Evolutionary conservation across 371 early-diverging fungal species (phyloP).

Genomic region (Apophysomyces variabilis): DNA sequence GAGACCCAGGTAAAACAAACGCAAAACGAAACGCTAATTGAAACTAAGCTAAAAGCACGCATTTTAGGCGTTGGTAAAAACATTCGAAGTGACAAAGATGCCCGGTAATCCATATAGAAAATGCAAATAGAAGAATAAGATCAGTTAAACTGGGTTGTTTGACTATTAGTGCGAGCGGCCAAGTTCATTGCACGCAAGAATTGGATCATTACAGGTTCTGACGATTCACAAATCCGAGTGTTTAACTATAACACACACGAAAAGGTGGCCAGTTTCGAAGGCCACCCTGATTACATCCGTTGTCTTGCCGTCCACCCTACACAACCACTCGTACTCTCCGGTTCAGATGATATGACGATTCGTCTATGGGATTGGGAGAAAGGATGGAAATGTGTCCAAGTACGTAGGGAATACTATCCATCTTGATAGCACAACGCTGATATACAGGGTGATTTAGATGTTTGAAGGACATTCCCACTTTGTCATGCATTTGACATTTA

Average conservation of each 20-base stretch:
- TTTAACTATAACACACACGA: conserved; percentile 99
- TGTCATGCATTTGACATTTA: conserved; percentile 96
- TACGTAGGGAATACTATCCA: conserved; percentile 22
- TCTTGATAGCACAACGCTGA: not conserved
- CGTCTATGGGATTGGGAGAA: conserved; percentile 99
- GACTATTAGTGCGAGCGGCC: conserved; percentile 82
- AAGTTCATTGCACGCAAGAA: conserved; percentile 97
- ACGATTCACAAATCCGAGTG: conserved; percentile 97
- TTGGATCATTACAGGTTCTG: conserved; percentile 97
- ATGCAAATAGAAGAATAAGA: too few relatives aligned
- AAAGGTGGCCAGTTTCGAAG: conserved; percentile 95
- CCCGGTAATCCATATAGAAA: conserved; percentile 62
- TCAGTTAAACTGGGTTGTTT: not conserved
- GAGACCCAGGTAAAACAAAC: conserved; percentile 83
- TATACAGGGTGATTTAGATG: conserved; percentile 42
- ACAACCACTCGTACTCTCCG: conserved; percentile 91
- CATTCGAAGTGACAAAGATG: conserved; percentile 92
- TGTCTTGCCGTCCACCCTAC: conserved; percentile 95
- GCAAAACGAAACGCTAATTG: too few relatives aligned
- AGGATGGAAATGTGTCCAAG: conserved; percentile 94
- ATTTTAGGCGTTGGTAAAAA: conserved; percentile 87
- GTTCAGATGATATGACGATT: conserved; percentile 98
- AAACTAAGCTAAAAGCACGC: not conserved
- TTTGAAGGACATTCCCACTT: conserved; percentile 99
- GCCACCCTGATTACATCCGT: conserved; percentile 99